Base-by-base conservation (phyloP, 805 yeast genomes). In the Ogataea dorogensis region DNA sequence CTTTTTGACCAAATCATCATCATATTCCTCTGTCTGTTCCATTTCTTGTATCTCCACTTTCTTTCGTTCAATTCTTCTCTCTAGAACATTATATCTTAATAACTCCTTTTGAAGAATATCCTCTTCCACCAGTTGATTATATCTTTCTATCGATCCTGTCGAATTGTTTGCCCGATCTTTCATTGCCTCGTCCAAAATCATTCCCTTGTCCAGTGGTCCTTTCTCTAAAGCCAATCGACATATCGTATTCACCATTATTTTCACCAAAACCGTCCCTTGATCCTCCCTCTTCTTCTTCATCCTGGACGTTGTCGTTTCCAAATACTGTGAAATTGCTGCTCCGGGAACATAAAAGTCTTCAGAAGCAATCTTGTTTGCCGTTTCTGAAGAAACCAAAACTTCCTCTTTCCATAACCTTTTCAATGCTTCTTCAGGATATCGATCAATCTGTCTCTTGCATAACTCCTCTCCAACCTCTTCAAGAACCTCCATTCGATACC, bases 371-470 rank as follows among this genome's bases (percentile, higher is more conserved):
- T 27, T 10, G 30, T 28, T 6, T 31, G 49, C 47, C 10, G 44
- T n/a, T 5, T 28, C 20, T 26, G 18, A n/a, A 29, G 43, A 32
- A 40, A 56, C 44, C 37, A 43, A 16, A 44, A 44, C 22, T 22
- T 36, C 14, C 43, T 38, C 32, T 36, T 50, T 10, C 46, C 38
- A 46, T 10, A 64, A 43, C 9, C 50, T 43, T 24, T 58, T 42
- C 12, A 71, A 37, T 1, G 58, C 55, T 10, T 41, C 41, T 7
- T 37, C 19, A 1, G 74, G 72, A 34, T 51, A 63, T 11, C 43
- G 24, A 1, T 37, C 26, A 5, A 67, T 28, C 10, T 39, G 30
- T 1, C 40, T 9, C 12, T 24, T 40, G 30, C 51, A 50, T 2
- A 67, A 18, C 3, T 42, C 40, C 2, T 51, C 42, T 2, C 53